These are phyloP conservation scores for Metarhizium guizhouense DNA, from an alignment of 2,329 filamentous ascomycete species.

Conservation along the genomic window DNA sequence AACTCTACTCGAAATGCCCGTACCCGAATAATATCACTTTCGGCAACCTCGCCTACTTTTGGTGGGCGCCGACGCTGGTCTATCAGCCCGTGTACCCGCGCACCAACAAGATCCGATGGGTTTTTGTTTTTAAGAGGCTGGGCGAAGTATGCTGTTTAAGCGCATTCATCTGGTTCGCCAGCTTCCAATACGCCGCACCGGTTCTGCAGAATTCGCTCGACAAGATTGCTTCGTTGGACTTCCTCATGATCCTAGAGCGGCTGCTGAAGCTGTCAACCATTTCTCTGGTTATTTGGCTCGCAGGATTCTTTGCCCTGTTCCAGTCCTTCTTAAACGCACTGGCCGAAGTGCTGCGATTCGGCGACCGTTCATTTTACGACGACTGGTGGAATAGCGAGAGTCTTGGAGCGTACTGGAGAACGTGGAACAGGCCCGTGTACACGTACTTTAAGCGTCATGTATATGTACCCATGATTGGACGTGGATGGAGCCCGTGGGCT, in stretches of 20 bases:
- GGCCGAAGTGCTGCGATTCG: conserved; percentile 83
- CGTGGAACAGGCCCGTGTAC: conserved; percentile 97
- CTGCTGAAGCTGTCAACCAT: conserved; percentile 94
- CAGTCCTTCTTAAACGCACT: conserved; percentile 87
- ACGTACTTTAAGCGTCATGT: conserved; percentile 94
- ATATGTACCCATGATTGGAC: conserved; percentile 76
- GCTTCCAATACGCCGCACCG: conserved; percentile 87
- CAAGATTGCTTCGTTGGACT: conserved; percentile 72
- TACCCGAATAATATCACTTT: conserved; percentile 91
- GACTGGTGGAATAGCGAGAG: conserved; percentile 97
- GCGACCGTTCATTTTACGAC: conserved; percentile 88
- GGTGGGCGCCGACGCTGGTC: conserved; percentile 93
- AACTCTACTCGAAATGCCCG: conserved; percentile 72
- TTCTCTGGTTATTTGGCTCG: conserved; percentile 91
- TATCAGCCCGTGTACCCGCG: conserved; percentile 97
- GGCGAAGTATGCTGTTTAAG: conserved; percentile 68
- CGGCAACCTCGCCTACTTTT: conserved; percentile 85
- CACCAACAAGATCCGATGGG: conserved; percentile 71
- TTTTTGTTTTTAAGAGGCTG: conserved; percentile 76
- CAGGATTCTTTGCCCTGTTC: conserved; percentile 94
- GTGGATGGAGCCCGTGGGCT: conserved; percentile 63
- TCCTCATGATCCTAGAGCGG: conserved; percentile 76
- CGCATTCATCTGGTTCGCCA: conserved; percentile 91
- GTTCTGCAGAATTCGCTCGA: conserved; percentile 83
- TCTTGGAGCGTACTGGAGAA: conserved; percentile 83